A percentile compares a stretch with the other conserved stretches of the same genome.
phyloP scores from a whole-genome alignment of 1,284 basidiomycete species.

The Ustilago shanxiensis region DNA sequence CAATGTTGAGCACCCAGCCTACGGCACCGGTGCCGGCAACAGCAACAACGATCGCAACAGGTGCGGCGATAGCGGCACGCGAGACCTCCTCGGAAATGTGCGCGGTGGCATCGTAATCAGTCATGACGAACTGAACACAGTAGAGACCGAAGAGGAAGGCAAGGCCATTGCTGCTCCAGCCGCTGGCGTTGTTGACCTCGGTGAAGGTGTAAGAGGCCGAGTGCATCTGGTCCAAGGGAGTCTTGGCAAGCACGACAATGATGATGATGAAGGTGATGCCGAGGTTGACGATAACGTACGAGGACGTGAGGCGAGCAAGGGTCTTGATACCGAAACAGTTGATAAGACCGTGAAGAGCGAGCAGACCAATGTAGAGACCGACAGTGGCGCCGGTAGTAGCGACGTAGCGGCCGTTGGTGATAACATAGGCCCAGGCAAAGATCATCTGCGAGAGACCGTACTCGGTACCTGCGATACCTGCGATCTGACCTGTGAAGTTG shows the following conservation, averaged over 20 bases:
- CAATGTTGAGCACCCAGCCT: slow-evolving; percentile 71
- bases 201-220: slow-evolving; percentile 78
- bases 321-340: slow-evolving; percentile 86
- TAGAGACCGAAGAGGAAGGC: slow-evolving; percentile 88
- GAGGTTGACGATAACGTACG: slow-evolving; percentile 89
- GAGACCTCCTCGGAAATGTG: slow-evolving; percentile 94
- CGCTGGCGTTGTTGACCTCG: slow-evolving; percentile 77
- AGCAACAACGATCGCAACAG: slow-evolving; percentile 85
- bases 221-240: slow-evolving; percentile 83
- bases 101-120: slow-evolving; percentile 75
- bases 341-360: slow-evolving; percentile 70
- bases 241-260: slow-evolving; percentile 82
- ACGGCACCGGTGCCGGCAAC: slow-evolving; percentile 72
- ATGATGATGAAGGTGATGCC: slow-evolving; percentile 77
- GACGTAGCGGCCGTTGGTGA: slow-evolving; percentile 57
- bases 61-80: slow-evolving; percentile 84
- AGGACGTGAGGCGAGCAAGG: slow-evolving; percentile 81
- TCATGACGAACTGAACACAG: slow-evolving; percentile 80
- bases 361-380: slow-evolving; percentile 63
- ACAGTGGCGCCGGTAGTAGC: slow-evolving; percentile 60
- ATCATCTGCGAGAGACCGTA: slow-evolving; percentile 92
- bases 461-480: slow-evolving; percentile 86
- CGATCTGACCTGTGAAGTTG: slow-evolving; percentile 88
- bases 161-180: slow-evolving; percentile 83
- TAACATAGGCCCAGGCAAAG: slow-evolving; percentile 76